A percentile compares a stretch with the other conserved stretches of the same genome.
Conservation (phyloP, 306 rosid species). For the Luffa aegyptiaca region DNA sequence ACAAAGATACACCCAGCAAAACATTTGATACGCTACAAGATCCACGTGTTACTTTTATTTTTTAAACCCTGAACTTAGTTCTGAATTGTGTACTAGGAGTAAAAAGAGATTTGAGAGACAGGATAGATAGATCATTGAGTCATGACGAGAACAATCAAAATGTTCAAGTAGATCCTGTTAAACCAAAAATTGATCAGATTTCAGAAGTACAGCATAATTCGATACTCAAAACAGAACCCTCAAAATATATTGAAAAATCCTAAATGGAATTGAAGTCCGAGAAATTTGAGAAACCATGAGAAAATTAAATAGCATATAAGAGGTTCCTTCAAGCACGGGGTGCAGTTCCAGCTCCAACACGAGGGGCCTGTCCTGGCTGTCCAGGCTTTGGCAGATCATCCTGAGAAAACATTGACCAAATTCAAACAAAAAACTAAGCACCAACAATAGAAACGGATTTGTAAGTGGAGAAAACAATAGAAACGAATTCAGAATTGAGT, state of each 20-base stretch:
- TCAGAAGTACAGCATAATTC: not conserved
- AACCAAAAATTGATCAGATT: not conserved
- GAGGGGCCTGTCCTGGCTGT: constrained; percentile 62
- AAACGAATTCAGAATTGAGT: not conserved
- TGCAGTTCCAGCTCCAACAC: constrained; percentile 35
- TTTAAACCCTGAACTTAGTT: not conserved
- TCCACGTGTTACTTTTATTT: not conserved
- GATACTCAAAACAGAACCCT: not conserved
- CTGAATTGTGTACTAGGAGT: not conserved
- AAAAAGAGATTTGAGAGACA: not conserved
- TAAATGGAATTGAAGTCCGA: not conserved
- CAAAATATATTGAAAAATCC: not conserved
- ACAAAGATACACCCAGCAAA: not conserved
- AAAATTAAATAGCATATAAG: not conserved
- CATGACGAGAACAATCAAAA: not conserved
- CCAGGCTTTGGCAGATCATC: constrained; percentile 59
- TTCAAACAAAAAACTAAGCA: not conserved
- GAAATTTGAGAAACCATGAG: not conserved
- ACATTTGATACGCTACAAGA: not conserved
- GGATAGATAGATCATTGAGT: not conserved
- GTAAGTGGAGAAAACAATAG: not conserved
- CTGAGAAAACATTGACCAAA: constrained; percentile 12
- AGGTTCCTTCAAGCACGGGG: constrained; percentile 23
- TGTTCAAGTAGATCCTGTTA: not conserved
- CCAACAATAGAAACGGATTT: not conserved